Evolutionary conservation across 176 grass and related monocot genomes (phyloP), one percentile per base, ranked within the genome.

Genomic region (Carex myosuroides): DNA sequence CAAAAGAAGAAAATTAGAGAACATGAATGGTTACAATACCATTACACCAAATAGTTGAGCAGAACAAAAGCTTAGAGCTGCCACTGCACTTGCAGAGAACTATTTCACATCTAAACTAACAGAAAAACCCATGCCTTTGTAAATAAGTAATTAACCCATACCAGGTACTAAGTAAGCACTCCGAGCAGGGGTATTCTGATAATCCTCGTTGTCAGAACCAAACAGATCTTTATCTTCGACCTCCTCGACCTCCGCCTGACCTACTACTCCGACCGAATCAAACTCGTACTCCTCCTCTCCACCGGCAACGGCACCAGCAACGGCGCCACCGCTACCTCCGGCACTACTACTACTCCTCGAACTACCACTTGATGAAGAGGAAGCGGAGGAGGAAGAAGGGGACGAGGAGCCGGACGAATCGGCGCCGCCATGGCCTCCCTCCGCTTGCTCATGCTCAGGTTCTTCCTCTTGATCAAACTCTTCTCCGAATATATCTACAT

Each of bases 161-260:
- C 96, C 93, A 85, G 93, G 96, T 32, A 99, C 93, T 37, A 91
- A 83, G 55, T 89, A 99, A 57, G 80, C 29, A 59, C 93, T 95
- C 26, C 86, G 86, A 16, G 93, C 88, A 39, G 85, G 88, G 33
- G 93, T 99, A 75, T 79, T 95, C 70, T 90, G 79, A 82, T 95
- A 99, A 37, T 94, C 89, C 66, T 93, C 93, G 78, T 99, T 99
- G 66, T 99, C 96, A 57, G 89, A 90, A 54, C 93, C 96, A 85
- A 99, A 99, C 64, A 99, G 88, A 92, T 99, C 93, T 60, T 85
- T 92, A 37, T 93, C 89, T 13, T 95, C 92, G 41, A 85, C 83
- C 8, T 88, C 84, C 29, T 84, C 88, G 0, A 70, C 85, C 18
- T 82, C 14, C 62, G 70, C 54, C 86, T 69, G 68, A 79, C 56